phyloP scores from a whole-genome alignment of 2,329 filamentous ascomycete genomes.

The Monosporascus sp. region DNA sequence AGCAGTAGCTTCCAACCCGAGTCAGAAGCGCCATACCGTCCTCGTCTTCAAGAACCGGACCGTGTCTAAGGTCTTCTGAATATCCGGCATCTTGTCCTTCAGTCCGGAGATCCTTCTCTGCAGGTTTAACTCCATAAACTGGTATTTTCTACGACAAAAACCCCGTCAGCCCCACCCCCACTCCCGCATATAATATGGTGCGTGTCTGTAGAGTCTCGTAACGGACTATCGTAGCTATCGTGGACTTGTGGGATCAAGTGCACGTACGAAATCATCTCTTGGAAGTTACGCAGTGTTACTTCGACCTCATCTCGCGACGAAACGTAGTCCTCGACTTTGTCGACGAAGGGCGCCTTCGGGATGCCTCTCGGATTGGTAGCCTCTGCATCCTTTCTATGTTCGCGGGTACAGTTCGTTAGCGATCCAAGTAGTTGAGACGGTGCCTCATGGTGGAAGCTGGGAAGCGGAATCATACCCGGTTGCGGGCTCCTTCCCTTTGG shows the following conservation, averaged over 20 bases:
- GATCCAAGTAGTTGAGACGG: background rate
- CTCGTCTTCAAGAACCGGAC: slow-evolving; percentile 78
- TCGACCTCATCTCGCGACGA: slow-evolving; percentile 74
- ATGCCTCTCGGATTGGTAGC: slow-evolving; percentile 77
- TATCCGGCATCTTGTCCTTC: slow-evolving; percentile 94
- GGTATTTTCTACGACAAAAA: slow-evolving; percentile 71
- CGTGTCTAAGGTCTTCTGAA: slow-evolving; percentile 90
- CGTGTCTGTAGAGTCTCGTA: too few species aligned
- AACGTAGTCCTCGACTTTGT: slow-evolving; percentile 85
- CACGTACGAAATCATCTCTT: slow-evolving; percentile 87
- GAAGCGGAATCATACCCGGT: slow-evolving; percentile 8
- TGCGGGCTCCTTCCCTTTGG: slow-evolving; percentile 18
- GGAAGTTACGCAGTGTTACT: slow-evolving; percentile 73
- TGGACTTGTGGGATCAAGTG: slow-evolving; percentile 8
- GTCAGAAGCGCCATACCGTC: slow-evolving; percentile 45
- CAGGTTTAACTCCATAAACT: slow-evolving; percentile 97
- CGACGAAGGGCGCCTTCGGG: slow-evolving; percentile 77
- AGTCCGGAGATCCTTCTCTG: slow-evolving; percentile 76
- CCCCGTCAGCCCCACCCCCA: too few species aligned
- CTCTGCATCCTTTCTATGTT: slow-evolving; percentile 41
- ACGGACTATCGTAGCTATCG: too few species aligned
- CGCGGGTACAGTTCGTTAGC: slow-evolving; percentile 4
- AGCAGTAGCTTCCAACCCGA: background rate
- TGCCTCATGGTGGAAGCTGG: background rate
- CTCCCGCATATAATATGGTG: too few species aligned